Evolutionary conservation across 352 stramenopile species (phyloP), one percentile per base, ranked within the genome.

Genomic region (Globisporangium orthogonon): DNA sequence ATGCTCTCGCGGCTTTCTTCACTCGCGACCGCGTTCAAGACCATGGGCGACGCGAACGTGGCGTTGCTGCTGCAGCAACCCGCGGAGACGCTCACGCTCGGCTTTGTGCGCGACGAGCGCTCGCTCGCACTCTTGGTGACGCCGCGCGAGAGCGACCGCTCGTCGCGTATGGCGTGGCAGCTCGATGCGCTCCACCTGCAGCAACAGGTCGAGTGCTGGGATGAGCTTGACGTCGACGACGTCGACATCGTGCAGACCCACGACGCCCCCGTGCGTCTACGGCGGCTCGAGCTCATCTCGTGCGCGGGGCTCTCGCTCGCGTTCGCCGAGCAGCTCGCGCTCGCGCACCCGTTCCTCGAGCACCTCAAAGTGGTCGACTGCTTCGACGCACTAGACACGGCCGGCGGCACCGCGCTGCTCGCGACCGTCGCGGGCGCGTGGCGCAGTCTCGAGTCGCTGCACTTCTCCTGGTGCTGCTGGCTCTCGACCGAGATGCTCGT

Each of bases 391-490:
- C 61, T 65, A 28, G 65, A 73, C 46, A 65, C 67, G 29, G 68
- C 73, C 33, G 63, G 76, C 30, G 73, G 74, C 45, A 65, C 66
- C 11, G 67, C 66, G 31, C 50, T 89, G n/a, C 57, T 91, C 17
- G 63, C 70, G 46, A 65, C 84, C 31, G 54, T 91, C 15, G 64
- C 76, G 18, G 23, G 23, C 23, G 68, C 63, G 41, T 88, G 69
- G 56, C 75, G 76, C 18, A 60, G 62, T 13, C 75, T 91, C 44
- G 83, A 82, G 66, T 77, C 75, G 45, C 58, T 91, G 50, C 74
- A 78, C 40, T 78, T 91, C 41, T 87, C 81, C n/a, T 91, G 81
- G 81, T 91, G 81, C 66, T 82, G 75, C 60, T 91, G 81, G 81
- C 72, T 91, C 52, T 86, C 78, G 29, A 91, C 78, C 28, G 78